Evolutionary conservation across 1,139 yeast genomes (phyloP).

Genomic region (Eremothecium coryli): DNA sequence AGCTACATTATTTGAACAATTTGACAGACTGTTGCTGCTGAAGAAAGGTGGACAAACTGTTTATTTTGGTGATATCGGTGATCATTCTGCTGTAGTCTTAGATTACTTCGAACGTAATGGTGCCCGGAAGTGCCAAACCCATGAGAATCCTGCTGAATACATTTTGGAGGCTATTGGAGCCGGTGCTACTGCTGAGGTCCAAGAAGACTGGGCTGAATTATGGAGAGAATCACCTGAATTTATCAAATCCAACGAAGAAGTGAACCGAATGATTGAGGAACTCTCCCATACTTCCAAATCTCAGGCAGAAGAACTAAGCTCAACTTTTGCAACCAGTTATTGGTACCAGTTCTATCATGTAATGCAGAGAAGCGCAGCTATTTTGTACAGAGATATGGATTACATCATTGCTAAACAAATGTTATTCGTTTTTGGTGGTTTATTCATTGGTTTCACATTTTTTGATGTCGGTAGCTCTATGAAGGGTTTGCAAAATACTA

Average conservation of each 20-base stretch:
- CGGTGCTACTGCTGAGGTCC: constrained; percentile 43
- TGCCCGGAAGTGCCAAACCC: constrained; percentile 41
- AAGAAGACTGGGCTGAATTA: constrained; percentile 40
- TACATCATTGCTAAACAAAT: constrained; percentile 37
- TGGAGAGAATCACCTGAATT: constrained; percentile 39
- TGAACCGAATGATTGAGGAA: constrained; percentile 23
- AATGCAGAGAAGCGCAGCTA: constrained; percentile 32
- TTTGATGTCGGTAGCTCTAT: constrained; percentile 31
- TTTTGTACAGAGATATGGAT: constrained; percentile 39
- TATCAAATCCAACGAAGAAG: constrained; percentile 19
- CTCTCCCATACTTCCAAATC: constrained; percentile 10
- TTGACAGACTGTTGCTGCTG: constrained; percentile 38
- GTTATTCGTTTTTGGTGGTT: constrained; percentile 33
- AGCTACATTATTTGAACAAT: constrained; percentile 44
- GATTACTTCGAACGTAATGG: constrained; percentile 47
- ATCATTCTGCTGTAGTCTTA: constrained; percentile 39
- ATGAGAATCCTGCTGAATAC: constrained; percentile 52
- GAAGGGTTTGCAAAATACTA: constrained; percentile 38
- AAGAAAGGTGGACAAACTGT: constrained; percentile 50
- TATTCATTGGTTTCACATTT: constrained; percentile 41
- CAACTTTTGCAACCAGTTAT: constrained; percentile 35
- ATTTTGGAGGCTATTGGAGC: constrained; percentile 54
- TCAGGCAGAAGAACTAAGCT: constrained; percentile 7
- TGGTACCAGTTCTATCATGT: constrained; percentile 34
- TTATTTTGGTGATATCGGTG: constrained; percentile 52